These are phyloP conservation scores for Hypoxylon rubiginosum DNA, from an alignment of 2,329 filamentous ascomycete species.

Conservation along the genomic window DNA sequence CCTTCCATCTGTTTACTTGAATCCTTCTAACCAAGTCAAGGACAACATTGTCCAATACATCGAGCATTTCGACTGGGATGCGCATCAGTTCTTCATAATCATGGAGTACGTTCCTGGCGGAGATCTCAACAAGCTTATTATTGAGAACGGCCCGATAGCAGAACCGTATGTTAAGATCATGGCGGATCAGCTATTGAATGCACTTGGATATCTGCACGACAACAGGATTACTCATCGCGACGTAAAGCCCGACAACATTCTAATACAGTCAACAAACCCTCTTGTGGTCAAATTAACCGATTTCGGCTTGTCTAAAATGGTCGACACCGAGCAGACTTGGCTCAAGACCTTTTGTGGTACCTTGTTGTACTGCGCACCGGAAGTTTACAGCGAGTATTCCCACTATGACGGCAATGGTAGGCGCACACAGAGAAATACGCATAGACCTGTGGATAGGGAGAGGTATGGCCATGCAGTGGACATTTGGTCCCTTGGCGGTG, in stretches of 20 bases:
- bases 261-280: slow-evolving; percentile 80
- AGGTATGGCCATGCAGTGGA: slow-evolving; percentile 94
- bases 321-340: slow-evolving; percentile 91
- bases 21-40: slow-evolving; percentile 57
- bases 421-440: slow-evolving; percentile 72
- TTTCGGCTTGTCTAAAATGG: slow-evolving; percentile 95
- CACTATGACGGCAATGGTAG: slow-evolving; percentile 79
- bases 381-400: slow-evolving; percentile 85
- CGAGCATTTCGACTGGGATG: slow-evolving; percentile 85
- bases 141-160: slow-evolving; percentile 70
- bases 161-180: slow-evolving; percentile 80
- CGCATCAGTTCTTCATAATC: slow-evolving; percentile 91
- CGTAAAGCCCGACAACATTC: slow-evolving; percentile 97
- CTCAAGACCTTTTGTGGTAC: slow-evolving; percentile 97
- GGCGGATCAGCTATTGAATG: slow-evolving; percentile 81
- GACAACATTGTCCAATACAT: slow-evolving; percentile 92
- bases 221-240: slow-evolving; percentile 97
- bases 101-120: slow-evolving; percentile 93
- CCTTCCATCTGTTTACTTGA: background rate
- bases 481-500: slow-evolving; percentile 95
- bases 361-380: slow-evolving; percentile 93
- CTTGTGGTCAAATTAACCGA: slow-evolving; percentile 92
- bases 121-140: slow-evolving; percentile 82
- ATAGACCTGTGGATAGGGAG: slow-evolving; percentile 66
- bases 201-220: slow-evolving; percentile 86